Percentiles rank a stretch among this genome's conserved stretches.
These are phyloP conservation scores for Endogone sp. DNA, from an alignment of 192 early-diverging fungal genomes.

Conservation along the genomic window DNA sequence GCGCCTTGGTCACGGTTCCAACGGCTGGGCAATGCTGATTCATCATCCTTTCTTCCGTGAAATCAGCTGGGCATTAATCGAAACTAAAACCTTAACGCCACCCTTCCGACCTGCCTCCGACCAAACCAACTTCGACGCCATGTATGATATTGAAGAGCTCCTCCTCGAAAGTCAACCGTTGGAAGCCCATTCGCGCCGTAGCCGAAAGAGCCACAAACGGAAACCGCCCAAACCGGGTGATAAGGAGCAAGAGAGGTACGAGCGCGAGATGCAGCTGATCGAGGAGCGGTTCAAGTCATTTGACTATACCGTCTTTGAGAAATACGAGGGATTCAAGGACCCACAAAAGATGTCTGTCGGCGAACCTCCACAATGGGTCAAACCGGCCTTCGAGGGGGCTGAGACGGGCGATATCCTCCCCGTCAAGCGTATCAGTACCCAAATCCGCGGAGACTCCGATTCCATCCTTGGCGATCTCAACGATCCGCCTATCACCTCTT, in stretches of 20 bases:
- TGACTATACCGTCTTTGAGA: conserved; percentile 80
- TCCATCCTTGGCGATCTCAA: background rate
- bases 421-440: background rate
- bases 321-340: conserved; percentile 63
- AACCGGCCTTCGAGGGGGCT: conserved; percentile 30
- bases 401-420: conserved; percentile 3
- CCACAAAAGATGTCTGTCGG: conserved; percentile 54
- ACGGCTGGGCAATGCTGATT: conserved; percentile 33
- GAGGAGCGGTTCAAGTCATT: conserved; percentile 71
- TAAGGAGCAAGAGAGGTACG: conserved; percentile 39
- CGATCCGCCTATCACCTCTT: background rate
- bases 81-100: conserved; percentile 39
- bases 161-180: conserved; percentile 69
- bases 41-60: conserved; percentile 51
- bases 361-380: conserved; percentile 68
- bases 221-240: conserved; percentile 20
- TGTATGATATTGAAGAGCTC: conserved; percentile 70
- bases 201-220: conserved; percentile 32
- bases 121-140: conserved; percentile 71
- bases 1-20: conserved; percentile 41
- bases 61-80: conserved; percentile 38
- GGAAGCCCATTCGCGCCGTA: conserved; percentile 9
- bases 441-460: background rate
- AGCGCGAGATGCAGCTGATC: conserved; percentile 65
- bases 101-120: conserved; percentile 41